Conservation (phyloP, 2,329 filamentous ascomycete genomes). For the Penicillium sumatraense region DNA sequence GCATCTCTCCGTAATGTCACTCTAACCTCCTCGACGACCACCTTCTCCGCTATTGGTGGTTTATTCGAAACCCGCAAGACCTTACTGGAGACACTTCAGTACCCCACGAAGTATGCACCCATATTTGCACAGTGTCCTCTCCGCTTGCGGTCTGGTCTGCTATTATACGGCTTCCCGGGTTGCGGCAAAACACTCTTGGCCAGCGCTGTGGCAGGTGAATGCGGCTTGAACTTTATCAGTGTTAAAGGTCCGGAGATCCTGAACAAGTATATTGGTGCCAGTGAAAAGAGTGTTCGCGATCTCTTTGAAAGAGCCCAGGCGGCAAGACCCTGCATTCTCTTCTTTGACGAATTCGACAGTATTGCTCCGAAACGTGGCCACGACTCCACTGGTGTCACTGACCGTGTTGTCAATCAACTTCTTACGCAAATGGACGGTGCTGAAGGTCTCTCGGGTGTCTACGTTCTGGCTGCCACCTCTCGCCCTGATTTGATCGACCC, state of each 20-base stretch:
- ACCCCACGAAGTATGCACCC: constrained; percentile 95
- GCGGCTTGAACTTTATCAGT: constrained; percentile 96
- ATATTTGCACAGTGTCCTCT: constrained; percentile 97
- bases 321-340: constrained; percentile 89
- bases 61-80: constrained; percentile 83
- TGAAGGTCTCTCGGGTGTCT: constrained; percentile 91
- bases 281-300: constrained; percentile 93
- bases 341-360: constrained; percentile 98
- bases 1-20: constrained; percentile 94
- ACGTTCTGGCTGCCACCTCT: constrained; percentile 92
- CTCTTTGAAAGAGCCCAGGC: constrained; percentile 89
- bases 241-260: constrained; percentile 98
- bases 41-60: constrained; percentile 90
- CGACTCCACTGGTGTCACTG: constrained; percentile 97
- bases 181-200: constrained; percentile 97
- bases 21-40: constrained; percentile 88
- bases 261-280: constrained; percentile 98
- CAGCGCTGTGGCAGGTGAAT: constrained; percentile 96
- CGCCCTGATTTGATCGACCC: constrained; percentile 95
- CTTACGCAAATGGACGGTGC: constrained; percentile 99
- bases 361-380: constrained; percentile 97
- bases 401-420: constrained; percentile 96
- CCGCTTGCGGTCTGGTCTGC: constrained; percentile 86
- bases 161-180: constrained; percentile 93
- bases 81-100: constrained; percentile 93